phyloP scores from a whole-genome alignment of 2,329 filamentous ascomycete genomes.

The Fusarium chuoi region DNA sequence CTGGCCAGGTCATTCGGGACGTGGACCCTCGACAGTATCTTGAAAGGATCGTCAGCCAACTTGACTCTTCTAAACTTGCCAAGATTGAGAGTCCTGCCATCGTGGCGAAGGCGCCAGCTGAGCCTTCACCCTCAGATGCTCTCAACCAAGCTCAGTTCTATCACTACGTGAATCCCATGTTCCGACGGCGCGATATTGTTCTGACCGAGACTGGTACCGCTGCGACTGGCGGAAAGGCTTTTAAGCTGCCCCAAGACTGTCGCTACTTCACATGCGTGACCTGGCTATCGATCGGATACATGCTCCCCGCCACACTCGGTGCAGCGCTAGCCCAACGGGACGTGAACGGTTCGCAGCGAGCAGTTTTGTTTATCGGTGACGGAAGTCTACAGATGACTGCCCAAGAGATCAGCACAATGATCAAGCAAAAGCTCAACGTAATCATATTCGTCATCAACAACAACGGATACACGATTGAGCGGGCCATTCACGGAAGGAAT shows the following conservation, averaged over 20 bases:
- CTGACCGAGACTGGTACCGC: slow-evolving; percentile 19
- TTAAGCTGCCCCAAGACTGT: background rate
- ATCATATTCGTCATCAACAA: slow-evolving; percentile 17
- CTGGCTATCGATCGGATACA: slow-evolving; percentile 20
- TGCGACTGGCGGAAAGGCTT: slow-evolving; percentile 10
- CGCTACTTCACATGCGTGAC: slow-evolving; percentile 13
- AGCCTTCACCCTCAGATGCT: background rate
- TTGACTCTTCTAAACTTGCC: background rate
- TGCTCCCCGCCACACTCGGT: slow-evolving; percentile 17
- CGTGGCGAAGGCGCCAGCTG: background rate
- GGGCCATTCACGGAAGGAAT: slow-evolving; percentile 11
- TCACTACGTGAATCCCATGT: slow-evolving; percentile 9
- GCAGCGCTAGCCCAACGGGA: slow-evolving; percentile 6
- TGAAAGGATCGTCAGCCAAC: background rate
- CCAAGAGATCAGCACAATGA: slow-evolving; percentile 13
- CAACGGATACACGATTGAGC: slow-evolving; percentile 19
- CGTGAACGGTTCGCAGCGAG: background rate
- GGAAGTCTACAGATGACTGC: slow-evolving; percentile 17
- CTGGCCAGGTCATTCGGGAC: background rate
- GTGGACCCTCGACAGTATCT: background rate
- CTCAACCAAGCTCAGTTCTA: slow-evolving; percentile 6
- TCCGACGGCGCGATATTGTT: background rate
- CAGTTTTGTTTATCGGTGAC: slow-evolving; percentile 13
- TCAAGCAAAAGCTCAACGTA: slow-evolving; percentile 15
- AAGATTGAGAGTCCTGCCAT: background rate